Base-by-base conservation (phyloP, 305 asterid species). In the Rubia tinctorum region DNA sequence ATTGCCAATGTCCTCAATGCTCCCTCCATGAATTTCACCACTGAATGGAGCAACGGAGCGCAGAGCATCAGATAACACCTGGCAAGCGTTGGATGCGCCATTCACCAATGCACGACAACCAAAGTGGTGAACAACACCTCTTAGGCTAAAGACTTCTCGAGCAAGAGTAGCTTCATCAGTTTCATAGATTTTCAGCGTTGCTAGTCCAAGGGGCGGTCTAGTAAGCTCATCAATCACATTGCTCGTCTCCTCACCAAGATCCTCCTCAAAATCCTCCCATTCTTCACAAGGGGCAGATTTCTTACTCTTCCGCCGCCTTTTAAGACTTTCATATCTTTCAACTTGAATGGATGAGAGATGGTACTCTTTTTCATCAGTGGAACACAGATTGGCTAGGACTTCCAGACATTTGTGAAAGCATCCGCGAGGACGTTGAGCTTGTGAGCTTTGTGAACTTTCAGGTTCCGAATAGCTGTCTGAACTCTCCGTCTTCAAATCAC, bases 141-240 rank as follows among this genome's bases (percentile, higher is more conserved):
- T 43, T 8, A 27, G 5, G 25, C 53, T 6, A 5, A 73, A 73
- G 1, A 63, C 62, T 39, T 30, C 13, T 5, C 15, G 14, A 1
- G 76, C 76, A 6, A 72, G 51, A 18, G 73, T 53, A 17, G 73
- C 10, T n/a, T 70, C 53, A 8, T 64, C 65, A 10, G 58, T n/a
- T 45, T 45, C 73, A 5, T n/a, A 11, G 15, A 70, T 37, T 10
- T 39, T 30, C 10, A 53, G 11, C 0, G 14, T 53, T 53, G 40
- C 30, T 15, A 53, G 51, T n/a, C 64, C 20, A 17, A 15, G 25
- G 9, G 65, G 15, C 5, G 15, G 10, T 69, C 12, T 37, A 8
- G 51, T 70, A 22, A 70, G 64, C 15, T 7, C 65, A 6, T 70
- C 64, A 20, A 70, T 6, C 2, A 70, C 8, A 0, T 6, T n/a